phyloP scores from a whole-genome alignment of 208 protist species.

The Acanthamoeba quina region DNA sequence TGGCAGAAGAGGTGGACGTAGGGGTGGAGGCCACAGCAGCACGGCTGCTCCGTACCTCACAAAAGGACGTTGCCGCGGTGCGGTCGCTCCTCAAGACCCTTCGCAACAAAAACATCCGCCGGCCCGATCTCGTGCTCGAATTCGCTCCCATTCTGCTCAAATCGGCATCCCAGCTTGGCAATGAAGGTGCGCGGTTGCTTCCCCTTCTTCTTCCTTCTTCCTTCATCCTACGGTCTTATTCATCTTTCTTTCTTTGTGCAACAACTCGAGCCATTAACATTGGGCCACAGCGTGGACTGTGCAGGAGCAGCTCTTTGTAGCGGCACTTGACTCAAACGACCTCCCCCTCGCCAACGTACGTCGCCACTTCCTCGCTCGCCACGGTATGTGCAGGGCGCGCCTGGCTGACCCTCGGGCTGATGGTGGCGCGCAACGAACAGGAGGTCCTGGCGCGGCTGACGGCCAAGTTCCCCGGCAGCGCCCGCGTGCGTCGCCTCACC shows the following conservation, averaged over 20 bases:
- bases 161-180: background rate
- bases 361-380: background rate
- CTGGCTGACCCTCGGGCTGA: background rate
- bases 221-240: background rate
- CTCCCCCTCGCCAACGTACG: background rate
- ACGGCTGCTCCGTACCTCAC: background rate
- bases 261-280: background rate
- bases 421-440: background rate
- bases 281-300: conserved; percentile 46
- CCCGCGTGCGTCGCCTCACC: conserved; percentile 33
- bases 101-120: conserved; percentile 14
- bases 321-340: conserved; percentile 13
- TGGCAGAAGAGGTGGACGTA: background rate
- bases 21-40: background rate
- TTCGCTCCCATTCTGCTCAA: conserved; percentile 50
- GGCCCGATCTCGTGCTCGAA: conserved; percentile 62
- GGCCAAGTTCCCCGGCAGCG: conserved; percentile 46
- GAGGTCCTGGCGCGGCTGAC: background rate
- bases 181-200: conserved; percentile 37
- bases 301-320: conserved; percentile 52
- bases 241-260: background rate
- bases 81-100: conserved; percentile 52
- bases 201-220: background rate
- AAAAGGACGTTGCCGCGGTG: background rate
- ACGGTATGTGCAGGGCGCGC: background rate